Conservation (phyloP, 176 grass and related monocot genomes). For the Raddia distichophylla region DNA sequence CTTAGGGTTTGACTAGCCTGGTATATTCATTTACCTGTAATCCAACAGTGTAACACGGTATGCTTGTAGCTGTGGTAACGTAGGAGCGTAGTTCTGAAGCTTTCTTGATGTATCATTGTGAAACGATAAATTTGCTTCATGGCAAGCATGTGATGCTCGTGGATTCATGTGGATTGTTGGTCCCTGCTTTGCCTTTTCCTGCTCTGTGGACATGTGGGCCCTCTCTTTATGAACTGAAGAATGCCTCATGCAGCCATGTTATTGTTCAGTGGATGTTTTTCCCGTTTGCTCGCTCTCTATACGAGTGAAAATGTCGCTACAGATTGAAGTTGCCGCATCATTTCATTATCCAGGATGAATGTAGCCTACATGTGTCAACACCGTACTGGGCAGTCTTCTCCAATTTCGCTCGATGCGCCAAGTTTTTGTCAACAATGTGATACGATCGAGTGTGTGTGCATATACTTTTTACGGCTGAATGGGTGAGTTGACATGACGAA, state of each 20-base stretch:
- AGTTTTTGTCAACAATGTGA: not conserved
- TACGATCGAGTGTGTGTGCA: too few relatives aligned
- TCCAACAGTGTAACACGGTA: not conserved
- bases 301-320: not conserved
- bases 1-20: not conserved
- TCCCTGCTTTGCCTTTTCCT: not conserved
- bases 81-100: constrained; percentile 12
- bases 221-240: not conserved
- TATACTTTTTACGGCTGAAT: too few relatives aligned
- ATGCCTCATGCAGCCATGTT: not conserved
- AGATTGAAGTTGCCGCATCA: not conserved
- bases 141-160: not conserved
- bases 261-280: not conserved
- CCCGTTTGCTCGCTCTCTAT: not conserved
- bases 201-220: not conserved
- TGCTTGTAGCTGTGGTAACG: constrained; percentile 13
- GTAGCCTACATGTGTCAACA: not conserved
- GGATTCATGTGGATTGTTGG: constrained; percentile 6
- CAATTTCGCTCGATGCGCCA: not conserved
- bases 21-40: constrained; percentile 17
- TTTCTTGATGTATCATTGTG: not conserved
- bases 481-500: too few relatives aligned
- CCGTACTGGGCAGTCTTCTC: not conserved
- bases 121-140: constrained; percentile 19
- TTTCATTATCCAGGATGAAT: not conserved